Evolutionary conservation across 2,329 filamentous ascomycete genomes (phyloP), one percentile per base, ranked within the genome.

Genomic region (Chaetomiaceae sp.): DNA sequence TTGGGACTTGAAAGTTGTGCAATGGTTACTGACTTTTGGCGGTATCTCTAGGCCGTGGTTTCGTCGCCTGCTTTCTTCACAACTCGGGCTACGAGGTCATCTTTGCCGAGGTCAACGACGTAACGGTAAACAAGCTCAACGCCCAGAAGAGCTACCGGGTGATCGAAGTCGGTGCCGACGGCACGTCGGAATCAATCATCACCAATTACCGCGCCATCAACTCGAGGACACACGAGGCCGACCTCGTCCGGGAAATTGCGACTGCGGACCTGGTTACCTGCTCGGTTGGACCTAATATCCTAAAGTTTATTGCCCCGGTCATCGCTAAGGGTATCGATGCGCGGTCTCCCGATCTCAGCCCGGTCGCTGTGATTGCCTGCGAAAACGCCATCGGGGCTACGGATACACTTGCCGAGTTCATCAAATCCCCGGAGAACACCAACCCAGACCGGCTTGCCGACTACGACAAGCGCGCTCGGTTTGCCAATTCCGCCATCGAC

Each of bases 301-400:
- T 99, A 67, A 91, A 89, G 75, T 96, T 96, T 73, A 94, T 99
- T 67, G 94, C 94, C 42, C 89, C 92, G 21, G 87, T 91, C 64
- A 96, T 99, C 63, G 92, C 92, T 67, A 94, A 95, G 79, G 94
- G 89, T 62, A 89, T 99, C 59, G 86, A 92, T 68, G 79, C 80
- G 61, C 87, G 94, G 59, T 79, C 83, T n/a, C 67, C 71, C 13
- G 74, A 78, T 38, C 67, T 70, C 50, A 80, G 80, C 58, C 91
- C 92, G 7, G 73, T 97, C 37, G 85, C 91, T 20, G 89, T 99
- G 67, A 96, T 99, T 73, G 94, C 94, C 53, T 99, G 94, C 73
- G 94, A 99, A 77, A 99, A 99, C 72, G 90, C 90, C 69, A 96
- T 97, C 68, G 89, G 89, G 60, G 94, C 90, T 65, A 97, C 94